Conservation (phyloP, 805 yeast species). For the Candida quercuum region DNA sequence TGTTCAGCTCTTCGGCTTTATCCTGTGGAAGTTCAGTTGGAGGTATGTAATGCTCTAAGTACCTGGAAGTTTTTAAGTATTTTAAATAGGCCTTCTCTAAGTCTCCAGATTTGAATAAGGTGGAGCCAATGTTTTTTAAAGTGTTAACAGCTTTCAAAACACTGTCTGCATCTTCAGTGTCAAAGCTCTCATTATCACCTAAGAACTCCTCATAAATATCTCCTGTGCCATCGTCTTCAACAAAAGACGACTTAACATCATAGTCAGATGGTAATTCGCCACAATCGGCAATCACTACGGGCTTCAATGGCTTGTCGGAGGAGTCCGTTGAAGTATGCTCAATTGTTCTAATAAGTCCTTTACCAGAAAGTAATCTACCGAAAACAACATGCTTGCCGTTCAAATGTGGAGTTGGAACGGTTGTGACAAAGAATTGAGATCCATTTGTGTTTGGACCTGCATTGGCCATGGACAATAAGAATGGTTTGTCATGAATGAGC, state of each 20-base stretch:
- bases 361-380: conserved; percentile 83
- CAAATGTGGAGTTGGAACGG: conserved; percentile 88
- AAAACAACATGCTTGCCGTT: conserved; percentile 96
- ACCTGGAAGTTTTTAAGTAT: conserved; percentile 67
- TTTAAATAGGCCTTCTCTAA: conserved; percentile 53
- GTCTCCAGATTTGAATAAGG: conserved; percentile 62
- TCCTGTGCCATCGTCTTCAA: conserved; percentile 73
- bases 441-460: conserved; percentile 96
- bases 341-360: conserved; percentile 69
- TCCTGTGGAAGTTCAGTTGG: conserved; percentile 63
- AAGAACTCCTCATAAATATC: conserved; percentile 74
- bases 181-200: conserved; percentile 67
- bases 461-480: conserved; percentile 92
- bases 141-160: conserved; percentile 61
- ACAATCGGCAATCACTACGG: conserved; percentile 70
- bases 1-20: conserved; percentile 42
- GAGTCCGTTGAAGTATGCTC: conserved; percentile 65
- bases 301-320: conserved; percentile 65
- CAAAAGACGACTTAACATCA: conserved; percentile 36
- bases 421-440: conserved; percentile 91
- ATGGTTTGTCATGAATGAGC: conserved; percentile 75
- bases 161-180: conserved; percentile 51
- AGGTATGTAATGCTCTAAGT: conserved; percentile 64
- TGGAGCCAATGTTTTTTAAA: conserved; percentile 76
- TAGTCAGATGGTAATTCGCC: conserved; percentile 69